Percentiles rank a stretch among this genome's conserved stretches.
phyloP scores from a whole-genome alignment of 352 stramenopile species.

The Globisporangium rhizosaccharum region DNA sequence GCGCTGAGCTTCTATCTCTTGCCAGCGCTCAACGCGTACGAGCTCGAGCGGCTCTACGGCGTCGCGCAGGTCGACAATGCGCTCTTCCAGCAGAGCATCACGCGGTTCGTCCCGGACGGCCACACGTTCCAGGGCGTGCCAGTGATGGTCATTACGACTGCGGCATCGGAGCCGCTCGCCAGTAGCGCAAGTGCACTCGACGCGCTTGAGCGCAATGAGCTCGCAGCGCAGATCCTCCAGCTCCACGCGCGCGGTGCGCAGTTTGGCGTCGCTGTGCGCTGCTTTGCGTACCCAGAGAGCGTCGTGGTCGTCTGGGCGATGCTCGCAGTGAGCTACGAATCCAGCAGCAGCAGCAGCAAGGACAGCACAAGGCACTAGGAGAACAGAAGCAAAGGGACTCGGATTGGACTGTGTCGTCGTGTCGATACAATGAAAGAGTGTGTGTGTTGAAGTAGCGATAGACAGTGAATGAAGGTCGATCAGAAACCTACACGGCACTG shows the following conservation, averaged over 20 bases:
- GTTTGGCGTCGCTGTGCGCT: conserved; percentile 69
- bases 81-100: conserved; percentile 83
- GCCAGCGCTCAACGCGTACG: conserved; percentile 84
- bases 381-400: background rate
- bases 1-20: conserved; percentile 75
- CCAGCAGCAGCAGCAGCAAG: conserved; percentile 1
- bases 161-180: background rate
- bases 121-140: conserved; percentile 88
- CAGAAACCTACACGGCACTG: background rate
- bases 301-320: conserved; percentile 76
- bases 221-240: conserved; percentile 54
- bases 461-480: background rate
- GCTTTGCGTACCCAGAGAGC: conserved; percentile 77
- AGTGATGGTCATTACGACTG: conserved; percentile 33
- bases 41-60: conserved; percentile 72
- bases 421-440: background rate
- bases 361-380: background rate
- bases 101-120: conserved; percentile 65
- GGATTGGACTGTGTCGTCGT: background rate
- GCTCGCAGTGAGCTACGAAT: conserved; percentile 70
- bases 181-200: conserved; percentile 25
- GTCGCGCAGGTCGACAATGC: conserved; percentile 63
- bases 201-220: conserved; percentile 34
- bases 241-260: conserved; percentile 51
- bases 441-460: background rate